These are phyloP conservation scores for Erythrophleum fordii DNA, from an alignment of 306 rosid species.

Conservation along the genomic window DNA sequence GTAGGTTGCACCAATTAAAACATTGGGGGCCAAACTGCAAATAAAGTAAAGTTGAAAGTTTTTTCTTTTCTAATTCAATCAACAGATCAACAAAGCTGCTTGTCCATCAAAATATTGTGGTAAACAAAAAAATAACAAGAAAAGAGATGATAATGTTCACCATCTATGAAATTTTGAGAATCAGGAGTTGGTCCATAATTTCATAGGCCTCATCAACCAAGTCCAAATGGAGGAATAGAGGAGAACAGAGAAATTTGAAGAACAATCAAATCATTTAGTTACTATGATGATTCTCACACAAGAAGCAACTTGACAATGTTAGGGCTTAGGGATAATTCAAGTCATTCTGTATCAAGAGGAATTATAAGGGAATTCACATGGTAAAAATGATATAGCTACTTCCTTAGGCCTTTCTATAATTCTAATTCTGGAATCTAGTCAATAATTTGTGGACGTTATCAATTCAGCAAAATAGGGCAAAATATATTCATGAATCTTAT, in stretches of 20 bases:
- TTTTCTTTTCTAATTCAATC: neutral
- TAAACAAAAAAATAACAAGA: neutral
- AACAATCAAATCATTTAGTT: neutral
- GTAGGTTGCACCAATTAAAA: neutral
- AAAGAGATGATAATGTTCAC: neutral
- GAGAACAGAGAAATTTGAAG: neutral
- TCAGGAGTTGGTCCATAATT: neutral
- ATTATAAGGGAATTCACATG: neutral
- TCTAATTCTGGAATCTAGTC: neutral
- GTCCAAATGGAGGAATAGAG: neutral
- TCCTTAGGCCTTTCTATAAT: neutral
- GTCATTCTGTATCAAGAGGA: neutral
- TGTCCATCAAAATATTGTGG: neutral
- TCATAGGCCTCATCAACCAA: neutral
- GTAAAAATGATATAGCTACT: neutral
- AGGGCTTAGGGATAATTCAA: neutral
- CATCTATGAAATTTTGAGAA: neutral
- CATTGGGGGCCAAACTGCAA: neutral
- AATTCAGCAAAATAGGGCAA: conserved; percentile 7
- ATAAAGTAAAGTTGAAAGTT: neutral
- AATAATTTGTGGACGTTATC: neutral
- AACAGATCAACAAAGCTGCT: neutral
- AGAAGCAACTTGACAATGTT: neutral
- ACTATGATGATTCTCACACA: neutral
- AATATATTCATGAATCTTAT: neutral